These are phyloP conservation scores for Metschnikowia anglica DNA, from an alignment of 805 yeast genomes.

Conservation along the genomic window DNA sequence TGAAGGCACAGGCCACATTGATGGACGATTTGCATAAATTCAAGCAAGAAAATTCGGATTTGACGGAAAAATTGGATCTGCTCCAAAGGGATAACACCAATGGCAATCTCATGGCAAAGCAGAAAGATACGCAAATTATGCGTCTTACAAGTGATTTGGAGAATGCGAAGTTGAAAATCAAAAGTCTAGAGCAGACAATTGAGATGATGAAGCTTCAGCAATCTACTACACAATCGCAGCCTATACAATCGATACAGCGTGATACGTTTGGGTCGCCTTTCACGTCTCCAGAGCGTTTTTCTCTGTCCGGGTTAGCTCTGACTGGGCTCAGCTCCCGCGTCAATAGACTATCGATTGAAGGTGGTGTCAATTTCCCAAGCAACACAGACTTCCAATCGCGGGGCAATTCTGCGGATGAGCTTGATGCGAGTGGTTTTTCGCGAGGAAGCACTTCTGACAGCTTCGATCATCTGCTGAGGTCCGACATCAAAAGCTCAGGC, in stretches of 20 bases:
- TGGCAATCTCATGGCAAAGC: slow-evolving; percentile 52
- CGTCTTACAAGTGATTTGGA: slow-evolving; percentile 64
- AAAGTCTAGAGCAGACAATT: slow-evolving; percentile 51
- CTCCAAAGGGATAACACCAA: slow-evolving; percentile 40
- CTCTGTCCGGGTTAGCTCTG: slow-evolving; percentile 25
- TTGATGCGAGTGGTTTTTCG: neutral
- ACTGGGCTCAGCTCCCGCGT: slow-evolving; percentile 43
- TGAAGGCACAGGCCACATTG: slow-evolving; percentile 24
- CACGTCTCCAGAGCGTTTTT: slow-evolving; percentile 16
- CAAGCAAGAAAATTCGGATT: slow-evolving; percentile 29
- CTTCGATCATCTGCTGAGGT: neutral
- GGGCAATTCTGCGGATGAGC: neutral
- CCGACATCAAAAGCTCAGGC: neutral
- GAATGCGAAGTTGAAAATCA: slow-evolving; percentile 49
- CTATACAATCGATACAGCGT: slow-evolving; percentile 5
- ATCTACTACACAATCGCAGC: slow-evolving; percentile 15
- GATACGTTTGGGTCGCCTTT: slow-evolving; percentile 16
- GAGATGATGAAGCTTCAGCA: slow-evolving; percentile 31
- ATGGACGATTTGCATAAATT: slow-evolving; percentile 27
- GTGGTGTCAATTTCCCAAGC: slow-evolving; percentile 8
- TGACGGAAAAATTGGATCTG: slow-evolving; percentile 10
- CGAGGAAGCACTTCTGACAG: neutral
- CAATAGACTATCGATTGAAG: slow-evolving; percentile 40
- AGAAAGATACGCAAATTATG: slow-evolving; percentile 66
- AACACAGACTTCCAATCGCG: neutral